phyloP scores from a whole-genome alignment of 768 basidiomycete genomes.

The Mycena belliarum region DNA sequence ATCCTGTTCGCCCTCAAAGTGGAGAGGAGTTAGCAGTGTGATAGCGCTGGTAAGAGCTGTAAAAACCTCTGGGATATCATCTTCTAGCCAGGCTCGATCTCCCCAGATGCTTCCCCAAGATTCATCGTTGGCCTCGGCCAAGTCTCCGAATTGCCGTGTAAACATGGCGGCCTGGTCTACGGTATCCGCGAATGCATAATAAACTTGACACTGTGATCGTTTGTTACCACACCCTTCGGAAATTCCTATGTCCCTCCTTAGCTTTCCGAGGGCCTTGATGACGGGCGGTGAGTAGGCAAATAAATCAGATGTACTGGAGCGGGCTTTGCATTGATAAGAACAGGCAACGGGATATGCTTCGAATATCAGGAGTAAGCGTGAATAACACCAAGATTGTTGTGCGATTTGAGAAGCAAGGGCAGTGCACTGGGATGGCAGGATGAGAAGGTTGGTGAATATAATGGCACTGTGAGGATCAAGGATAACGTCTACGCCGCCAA shows the following conservation, averaged over 20 bases:
- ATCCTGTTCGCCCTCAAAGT: conserved; percentile 59
- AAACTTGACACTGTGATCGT: conserved; percentile 40
- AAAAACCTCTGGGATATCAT: conserved; percentile 53
- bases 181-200: conserved; percentile 63
- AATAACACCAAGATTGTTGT: conserved; percentile 64
- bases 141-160: conserved; percentile 59
- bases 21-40: not conserved
- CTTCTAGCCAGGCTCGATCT: conserved; percentile 61
- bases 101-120: conserved; percentile 56
- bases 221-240: conserved; percentile 61
- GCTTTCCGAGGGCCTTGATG: conserved; percentile 67
- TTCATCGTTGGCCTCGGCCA: conserved; percentile 46
- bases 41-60: not conserved
- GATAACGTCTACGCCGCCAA: conserved; percentile 66
- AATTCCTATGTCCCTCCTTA: conserved; percentile 63
- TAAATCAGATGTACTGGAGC: conserved; percentile 25
- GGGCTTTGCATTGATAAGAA: conserved; percentile 30
- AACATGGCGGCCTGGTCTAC: conserved; percentile 58
- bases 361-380: conserved; percentile 57
- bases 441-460: conserved; percentile 46
- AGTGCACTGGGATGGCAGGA: conserved; percentile 52
- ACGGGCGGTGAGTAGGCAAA: conserved; percentile 67
- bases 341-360: conserved; percentile 61
- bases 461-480: conserved; percentile 63
- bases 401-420: conserved; percentile 45